Evolutionary conservation across 805 yeast genomes (phyloP).

Genomic region (Monosporozyma solicola): DNA sequence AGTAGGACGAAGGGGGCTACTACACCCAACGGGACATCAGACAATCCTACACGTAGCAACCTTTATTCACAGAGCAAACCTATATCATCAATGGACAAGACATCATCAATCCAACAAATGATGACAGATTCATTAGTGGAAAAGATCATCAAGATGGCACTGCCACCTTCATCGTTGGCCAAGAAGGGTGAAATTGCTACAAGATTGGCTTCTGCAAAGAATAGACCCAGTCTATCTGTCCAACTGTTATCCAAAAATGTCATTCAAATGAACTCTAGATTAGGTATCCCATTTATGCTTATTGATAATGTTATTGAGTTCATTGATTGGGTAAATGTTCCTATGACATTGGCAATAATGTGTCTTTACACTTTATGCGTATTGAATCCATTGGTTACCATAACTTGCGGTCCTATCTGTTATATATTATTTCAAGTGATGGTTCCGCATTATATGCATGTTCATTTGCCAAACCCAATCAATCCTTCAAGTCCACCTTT

Average conservation of each 20-base stretch:
- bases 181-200: slow-evolving; percentile 38
- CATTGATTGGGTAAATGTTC: slow-evolving; percentile 56
- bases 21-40: neutral
- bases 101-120: slow-evolving; percentile 23
- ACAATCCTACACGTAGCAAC: neutral
- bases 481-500: slow-evolving; percentile 11
- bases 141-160: slow-evolving; percentile 57
- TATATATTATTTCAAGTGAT: slow-evolving; percentile 46
- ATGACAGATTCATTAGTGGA: slow-evolving; percentile 68
- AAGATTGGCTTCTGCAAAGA: slow-evolving; percentile 51
- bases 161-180: slow-evolving; percentile 51
- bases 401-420: slow-evolving; percentile 47
- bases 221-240: slow-evolving; percentile 61
- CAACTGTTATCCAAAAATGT: slow-evolving; percentile 62
- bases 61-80: neutral
- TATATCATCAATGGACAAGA: neutral
- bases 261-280: slow-evolving; percentile 51
- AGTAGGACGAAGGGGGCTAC: neutral
- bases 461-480: slow-evolving; percentile 54
- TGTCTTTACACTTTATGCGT: slow-evolving; percentile 43
- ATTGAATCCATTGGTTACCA: slow-evolving; percentile 48
- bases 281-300: slow-evolving; percentile 51
- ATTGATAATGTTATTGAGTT: slow-evolving; percentile 49
- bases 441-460: slow-evolving; percentile 54
- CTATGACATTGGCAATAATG: slow-evolving; percentile 50